Conservation (phyloP, 345 rosid genomes). For the Geranium brycei region DNA sequence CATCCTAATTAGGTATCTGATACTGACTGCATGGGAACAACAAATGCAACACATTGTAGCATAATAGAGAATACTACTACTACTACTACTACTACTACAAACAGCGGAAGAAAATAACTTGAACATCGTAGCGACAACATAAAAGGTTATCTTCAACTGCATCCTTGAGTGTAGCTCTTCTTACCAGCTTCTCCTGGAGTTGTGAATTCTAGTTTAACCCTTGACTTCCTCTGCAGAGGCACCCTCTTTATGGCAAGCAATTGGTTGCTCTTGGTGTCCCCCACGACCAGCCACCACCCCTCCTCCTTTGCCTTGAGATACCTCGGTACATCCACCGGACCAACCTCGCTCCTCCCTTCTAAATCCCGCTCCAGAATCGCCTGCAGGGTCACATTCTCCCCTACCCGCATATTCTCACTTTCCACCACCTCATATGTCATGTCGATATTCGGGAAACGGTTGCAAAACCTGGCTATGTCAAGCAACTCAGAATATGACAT, state of each 20-base stretch:
- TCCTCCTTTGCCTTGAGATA: slow-evolving; percentile 82
- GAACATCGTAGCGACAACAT: too few species aligned
- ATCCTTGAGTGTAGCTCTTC: slow-evolving; percentile 43
- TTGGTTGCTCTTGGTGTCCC: slow-evolving; percentile 70
- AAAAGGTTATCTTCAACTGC: slow-evolving; percentile 16
- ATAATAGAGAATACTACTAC: too few species aligned
- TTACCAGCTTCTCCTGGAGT: slow-evolving; percentile 56
- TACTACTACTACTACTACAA: too few species aligned
- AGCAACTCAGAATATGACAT: slow-evolving; percentile 51
- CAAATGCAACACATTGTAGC: too few species aligned
- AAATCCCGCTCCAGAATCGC: slow-evolving; percentile 66
- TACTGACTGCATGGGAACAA: too few species aligned
- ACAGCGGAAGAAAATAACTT: too few species aligned
- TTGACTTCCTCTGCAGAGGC: slow-evolving; percentile 61
- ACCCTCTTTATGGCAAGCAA: slow-evolving; percentile 79
- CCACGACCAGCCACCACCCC: slow-evolving; percentile 95
- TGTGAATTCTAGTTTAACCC: slow-evolving; percentile 65
- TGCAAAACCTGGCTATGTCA: slow-evolving; percentile 83
- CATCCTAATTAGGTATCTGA: too few species aligned
- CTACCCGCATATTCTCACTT: slow-evolving; percentile 35
- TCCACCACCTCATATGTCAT: slow-evolving; percentile 55
- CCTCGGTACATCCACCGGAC: slow-evolving; percentile 54
- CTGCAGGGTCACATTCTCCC: slow-evolving; percentile 51
- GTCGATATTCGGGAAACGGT: slow-evolving; percentile 74
- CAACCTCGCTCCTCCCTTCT: slow-evolving; percentile 76